These are phyloP conservation scores for Trichoderma oligosporum DNA, from an alignment of 2,329 filamentous ascomycete species.

Conservation along the genomic window DNA sequence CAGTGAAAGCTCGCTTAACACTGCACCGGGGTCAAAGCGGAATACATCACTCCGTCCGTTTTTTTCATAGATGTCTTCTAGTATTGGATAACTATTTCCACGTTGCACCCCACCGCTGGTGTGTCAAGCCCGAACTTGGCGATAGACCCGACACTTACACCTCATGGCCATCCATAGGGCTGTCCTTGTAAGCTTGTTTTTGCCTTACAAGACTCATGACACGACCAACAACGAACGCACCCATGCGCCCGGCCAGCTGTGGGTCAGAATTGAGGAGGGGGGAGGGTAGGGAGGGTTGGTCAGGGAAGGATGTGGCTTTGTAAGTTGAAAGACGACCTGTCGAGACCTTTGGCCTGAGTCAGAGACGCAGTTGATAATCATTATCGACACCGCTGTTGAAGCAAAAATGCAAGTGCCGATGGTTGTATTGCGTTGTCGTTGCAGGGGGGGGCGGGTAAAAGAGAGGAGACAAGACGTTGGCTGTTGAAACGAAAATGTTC, in stretches of 20 bases:
- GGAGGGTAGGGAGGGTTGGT: background rate
- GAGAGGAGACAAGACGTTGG: background rate
- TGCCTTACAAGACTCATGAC: background rate
- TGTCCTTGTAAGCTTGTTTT: slow-evolving; percentile 9
- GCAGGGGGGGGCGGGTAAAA: background rate
- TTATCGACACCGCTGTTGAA: background rate
- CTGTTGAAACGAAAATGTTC: background rate
- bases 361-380: background rate
- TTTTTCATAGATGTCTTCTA: slow-evolving; percentile 1
- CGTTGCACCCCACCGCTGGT: background rate
- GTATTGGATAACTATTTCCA: slow-evolving; percentile 5
- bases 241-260: background rate
- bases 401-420: background rate
- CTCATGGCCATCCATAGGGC: slow-evolving; percentile 5
- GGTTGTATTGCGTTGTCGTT: background rate
- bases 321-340: background rate
- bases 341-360: background rate
- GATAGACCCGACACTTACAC: slow-evolving; percentile 8
- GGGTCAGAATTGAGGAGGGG: background rate
- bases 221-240: background rate
- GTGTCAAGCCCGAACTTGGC: slow-evolving; percentile 1
- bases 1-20: slow-evolving; percentile 9
- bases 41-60: background rate
- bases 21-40: slow-evolving; percentile 2
- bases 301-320: background rate